Conservation (phyloP, 2,329 filamentous ascomycete species). For the Aspergillus brunneoviolaceus region DNA sequence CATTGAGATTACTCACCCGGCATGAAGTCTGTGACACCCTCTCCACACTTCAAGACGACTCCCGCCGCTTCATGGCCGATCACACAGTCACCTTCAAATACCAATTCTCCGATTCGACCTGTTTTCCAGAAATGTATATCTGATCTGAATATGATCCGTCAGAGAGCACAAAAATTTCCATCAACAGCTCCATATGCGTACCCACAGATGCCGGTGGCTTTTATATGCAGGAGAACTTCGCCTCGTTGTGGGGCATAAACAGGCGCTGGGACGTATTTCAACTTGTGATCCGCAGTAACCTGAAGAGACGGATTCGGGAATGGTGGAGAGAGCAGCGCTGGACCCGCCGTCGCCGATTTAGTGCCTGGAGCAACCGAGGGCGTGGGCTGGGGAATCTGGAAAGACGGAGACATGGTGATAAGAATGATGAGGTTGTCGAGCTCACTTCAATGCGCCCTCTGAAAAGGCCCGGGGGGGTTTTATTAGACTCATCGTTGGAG, state of each 20-base stretch:
- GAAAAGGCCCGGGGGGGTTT: neutral
- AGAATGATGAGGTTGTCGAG: neutral
- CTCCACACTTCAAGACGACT: slow-evolving; percentile 57
- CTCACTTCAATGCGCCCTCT: neutral
- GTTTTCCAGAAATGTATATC: slow-evolving; percentile 69
- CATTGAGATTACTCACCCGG: slow-evolving; percentile 35
- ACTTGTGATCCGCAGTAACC: slow-evolving; percentile 59
- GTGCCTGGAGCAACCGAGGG: neutral
- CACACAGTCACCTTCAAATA: slow-evolving; percentile 63
- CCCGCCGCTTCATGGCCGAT: slow-evolving; percentile 66
- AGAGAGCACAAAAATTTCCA: neutral
- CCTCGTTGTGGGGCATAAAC: slow-evolving; percentile 54
- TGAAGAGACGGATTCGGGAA: slow-evolving; percentile 57
- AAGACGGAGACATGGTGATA: slow-evolving; percentile 7
- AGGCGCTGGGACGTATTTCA: slow-evolving; percentile 59
- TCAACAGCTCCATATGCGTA: slow-evolving; percentile 26
- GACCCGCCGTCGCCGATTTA: neutral
- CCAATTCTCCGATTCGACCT: slow-evolving; percentile 62
- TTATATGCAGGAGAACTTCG: slow-evolving; percentile 62
- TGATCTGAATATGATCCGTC: slow-evolving; percentile 45
- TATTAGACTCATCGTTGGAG: neutral
- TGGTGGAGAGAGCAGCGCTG: neutral
- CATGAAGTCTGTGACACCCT: slow-evolving; percentile 54
- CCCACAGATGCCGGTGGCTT: slow-evolving; percentile 65
- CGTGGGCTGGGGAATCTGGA: neutral